These are phyloP conservation scores for Tilletia setariae DNA, from an alignment of 1,284 basidiomycete species.

Conservation along the genomic window DNA sequence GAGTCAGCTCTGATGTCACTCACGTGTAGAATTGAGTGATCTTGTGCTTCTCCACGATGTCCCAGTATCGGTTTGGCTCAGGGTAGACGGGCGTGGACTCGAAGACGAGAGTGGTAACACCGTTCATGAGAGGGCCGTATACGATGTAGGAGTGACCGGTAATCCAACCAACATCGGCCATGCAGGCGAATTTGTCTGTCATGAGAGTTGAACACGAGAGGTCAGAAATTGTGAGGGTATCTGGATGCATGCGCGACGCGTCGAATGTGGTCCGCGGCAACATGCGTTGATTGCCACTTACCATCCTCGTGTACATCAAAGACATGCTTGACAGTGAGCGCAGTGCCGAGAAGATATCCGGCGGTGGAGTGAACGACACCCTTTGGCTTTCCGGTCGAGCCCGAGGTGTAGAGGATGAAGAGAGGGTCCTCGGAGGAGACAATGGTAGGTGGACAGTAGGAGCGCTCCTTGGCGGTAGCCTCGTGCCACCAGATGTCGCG, in stretches of 20 bases:
- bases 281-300: slow-evolving; percentile 1
- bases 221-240: background rate
- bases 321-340: slow-evolving; percentile 89
- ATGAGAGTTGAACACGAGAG: background rate
- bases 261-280: background rate
- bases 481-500: slow-evolving; percentile 98
- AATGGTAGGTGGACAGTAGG: slow-evolving; percentile 81
- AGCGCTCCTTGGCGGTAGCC: slow-evolving; percentile 75
- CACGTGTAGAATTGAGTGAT: slow-evolving; percentile 64
- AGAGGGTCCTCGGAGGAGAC: slow-evolving; percentile 90
- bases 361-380: slow-evolving; percentile 92
- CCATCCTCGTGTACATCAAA: slow-evolving; percentile 83
- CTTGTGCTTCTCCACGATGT: slow-evolving; percentile 87
- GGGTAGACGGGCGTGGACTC: slow-evolving; percentile 97
- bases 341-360: slow-evolving; percentile 86
- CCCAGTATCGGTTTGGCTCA: slow-evolving; percentile 92
- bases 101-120: slow-evolving; percentile 87
- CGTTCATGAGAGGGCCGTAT: slow-evolving; percentile 89
- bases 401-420: slow-evolving; percentile 93
- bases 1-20: background rate
- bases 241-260: slow-evolving; percentile 28
- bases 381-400: slow-evolving; percentile 94
- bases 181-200: slow-evolving; percentile 73
- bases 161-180: slow-evolving; percentile 99
- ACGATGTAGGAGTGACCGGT: slow-evolving; percentile 97